Percentiles rank a stretch among this genome's conserved stretches.
Evolutionary conservation across 1,284 basidiomycete genomes (phyloP).

Genomic region (Somion occarium): DNA sequence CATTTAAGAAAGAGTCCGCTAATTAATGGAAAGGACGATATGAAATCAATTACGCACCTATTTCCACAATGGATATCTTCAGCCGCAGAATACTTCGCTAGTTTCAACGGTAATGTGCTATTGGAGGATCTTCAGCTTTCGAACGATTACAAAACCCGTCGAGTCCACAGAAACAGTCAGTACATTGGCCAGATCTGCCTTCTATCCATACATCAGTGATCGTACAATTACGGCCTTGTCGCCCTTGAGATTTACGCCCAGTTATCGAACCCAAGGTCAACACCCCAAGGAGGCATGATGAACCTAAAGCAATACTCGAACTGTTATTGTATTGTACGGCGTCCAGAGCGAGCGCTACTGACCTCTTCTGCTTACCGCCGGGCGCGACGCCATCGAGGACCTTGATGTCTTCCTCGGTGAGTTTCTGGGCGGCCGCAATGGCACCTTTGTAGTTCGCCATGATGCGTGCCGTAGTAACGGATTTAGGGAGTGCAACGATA

Average conservation of each 20-base stretch:
- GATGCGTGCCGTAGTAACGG: conserved; percentile 73
- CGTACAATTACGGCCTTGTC: neutral
- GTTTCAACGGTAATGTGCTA: too few relatives aligned
- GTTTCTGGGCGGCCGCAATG: conserved; percentile 40
- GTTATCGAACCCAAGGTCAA: conserved; percentile 3
- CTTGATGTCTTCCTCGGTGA: conserved; percentile 58
- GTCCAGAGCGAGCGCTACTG: neutral
- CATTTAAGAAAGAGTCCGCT: too few relatives aligned
- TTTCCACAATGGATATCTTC: too few relatives aligned
- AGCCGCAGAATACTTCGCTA: too few relatives aligned
- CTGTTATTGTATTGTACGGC: neutral
- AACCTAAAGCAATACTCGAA: neutral
- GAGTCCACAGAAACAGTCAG: too few relatives aligned
- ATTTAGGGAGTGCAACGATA: conserved; percentile 70
- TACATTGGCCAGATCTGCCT: too few relatives aligned
- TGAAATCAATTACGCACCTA: too few relatives aligned
- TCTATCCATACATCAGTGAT: neutral
- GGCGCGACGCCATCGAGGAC: conserved; percentile 62
- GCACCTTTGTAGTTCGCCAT: conserved; percentile 61
- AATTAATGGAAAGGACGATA: too few relatives aligned
- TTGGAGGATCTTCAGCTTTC: too few relatives aligned
- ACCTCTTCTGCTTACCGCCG: conserved; percentile 53
- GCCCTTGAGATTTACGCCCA: too few relatives aligned
- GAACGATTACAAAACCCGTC: too few relatives aligned
- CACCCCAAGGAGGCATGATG: conserved; percentile 4